Evolutionary conservation across 495 filamentous ascomycete genomes (phyloP), one percentile per base, ranked within the genome.

Genomic region (Tuber calosporum): DNA sequence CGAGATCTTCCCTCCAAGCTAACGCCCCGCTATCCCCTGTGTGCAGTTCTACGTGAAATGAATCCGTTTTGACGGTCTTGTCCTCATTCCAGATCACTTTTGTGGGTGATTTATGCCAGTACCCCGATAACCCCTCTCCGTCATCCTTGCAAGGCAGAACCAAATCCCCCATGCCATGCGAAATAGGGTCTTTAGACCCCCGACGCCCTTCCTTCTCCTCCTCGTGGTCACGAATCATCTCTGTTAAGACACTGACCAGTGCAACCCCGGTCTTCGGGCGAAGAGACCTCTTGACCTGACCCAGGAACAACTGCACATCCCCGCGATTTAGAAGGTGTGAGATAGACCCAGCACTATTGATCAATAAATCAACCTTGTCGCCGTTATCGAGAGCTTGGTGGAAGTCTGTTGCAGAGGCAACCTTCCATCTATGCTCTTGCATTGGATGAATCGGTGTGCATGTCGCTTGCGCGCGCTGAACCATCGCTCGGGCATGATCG

Each of bases 1-100:
- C 30, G 30, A 73, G n/a, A 13, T 72, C 69, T 66, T 67, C 73
- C 73, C 36, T 75, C 75, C 72, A 74, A n/a, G 48, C 73, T 43
- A 42, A 15, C n/a, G 68, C 48, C 20, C 67, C 74, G 1, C 66
- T 40, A 37, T 9, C 4, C n/a, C 30, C 45, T 13, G 48, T 41
- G 41, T 67, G 69, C 26, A 71, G 68, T 40, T 75, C 74, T 30
- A 75, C 71, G n/a, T 30, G 15, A 45, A 75, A 75, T 40, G 22
- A 38, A 73, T 75, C 71, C 17, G 74, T 73, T 53, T 67, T 58
- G 34, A 73, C 45, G 69, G 62, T 53, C 58, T 40, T 22, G 22
- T 38, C 43, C 26, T 8, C 22, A 66, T 67, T 74, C 74, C 74
- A 75, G 8, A 20, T 67, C 13, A 69, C 71, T 1, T 7, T 30